Percentiles rank a stretch among this genome's conserved stretches.
These are phyloP conservation scores for Jatropha multifida DNA, from an alignment of 441 rosid genomes.

Conservation along the genomic window DNA sequence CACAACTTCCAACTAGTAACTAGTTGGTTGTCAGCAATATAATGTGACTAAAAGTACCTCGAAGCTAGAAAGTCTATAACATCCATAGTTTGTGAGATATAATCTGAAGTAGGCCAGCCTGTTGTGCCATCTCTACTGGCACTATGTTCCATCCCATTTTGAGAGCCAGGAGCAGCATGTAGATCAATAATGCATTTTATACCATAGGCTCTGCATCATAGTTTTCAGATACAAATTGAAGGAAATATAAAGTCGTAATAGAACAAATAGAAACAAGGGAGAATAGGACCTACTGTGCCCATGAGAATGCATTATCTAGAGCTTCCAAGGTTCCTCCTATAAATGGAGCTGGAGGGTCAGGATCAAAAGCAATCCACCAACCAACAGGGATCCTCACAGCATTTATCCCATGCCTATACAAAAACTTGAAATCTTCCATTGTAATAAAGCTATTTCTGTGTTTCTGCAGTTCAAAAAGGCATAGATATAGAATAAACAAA, in stretches of 20 bases:
- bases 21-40: constrained; percentile 5
- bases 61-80: constrained; percentile 71
- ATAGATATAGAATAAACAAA: not conserved
- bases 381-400: constrained; percentile 77
- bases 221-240: constrained; percentile 21
- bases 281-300: constrained; percentile 63
- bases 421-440: constrained; percentile 56
- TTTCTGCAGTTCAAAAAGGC: constrained; percentile 41
- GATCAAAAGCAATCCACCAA: constrained; percentile 86
- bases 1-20: not conserved
- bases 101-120: constrained; percentile 57
- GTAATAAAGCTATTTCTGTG: constrained; percentile 63
- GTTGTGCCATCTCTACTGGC: constrained; percentile 67
- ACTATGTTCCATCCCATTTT: constrained; percentile 84
- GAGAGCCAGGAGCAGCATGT: constrained; percentile 88
- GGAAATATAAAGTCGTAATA: constrained; percentile 7
- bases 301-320: constrained; percentile 67
- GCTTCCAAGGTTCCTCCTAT: constrained; percentile 66
- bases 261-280: constrained; percentile 14
- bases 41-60: constrained; percentile 38
- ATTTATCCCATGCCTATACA: constrained; percentile 62
- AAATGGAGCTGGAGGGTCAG: constrained; percentile 69
- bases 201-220: constrained; percentile 53
- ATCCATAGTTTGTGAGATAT: constrained; percentile 53
- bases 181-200: constrained; percentile 79